Evolutionary conservation across 768 basidiomycete species (phyloP).

Genomic region (Leccinum olivaceopallidum): DNA sequence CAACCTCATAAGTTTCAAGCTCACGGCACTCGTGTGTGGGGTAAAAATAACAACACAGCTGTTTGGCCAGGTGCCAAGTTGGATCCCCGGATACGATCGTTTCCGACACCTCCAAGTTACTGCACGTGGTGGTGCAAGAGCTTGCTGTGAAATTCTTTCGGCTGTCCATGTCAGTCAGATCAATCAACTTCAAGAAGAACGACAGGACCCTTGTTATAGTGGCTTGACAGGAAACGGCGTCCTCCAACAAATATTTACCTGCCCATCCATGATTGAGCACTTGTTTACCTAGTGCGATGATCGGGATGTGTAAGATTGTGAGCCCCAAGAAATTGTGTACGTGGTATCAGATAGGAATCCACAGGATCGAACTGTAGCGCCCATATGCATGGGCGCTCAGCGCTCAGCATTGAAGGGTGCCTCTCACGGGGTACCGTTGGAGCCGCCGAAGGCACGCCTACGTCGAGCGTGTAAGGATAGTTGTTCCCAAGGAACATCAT

Average conservation of each 20-base stretch:
- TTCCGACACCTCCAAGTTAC: not conserved
- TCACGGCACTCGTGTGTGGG: not conserved
- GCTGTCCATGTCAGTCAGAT: slow-evolving; percentile 3
- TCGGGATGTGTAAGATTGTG: not conserved
- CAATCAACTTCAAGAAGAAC: not conserved
- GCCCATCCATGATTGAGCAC: slow-evolving; percentile 1
- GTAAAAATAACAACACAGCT: not conserved
- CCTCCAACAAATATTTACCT: slow-evolving; percentile 2
- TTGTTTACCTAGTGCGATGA: slow-evolving; percentile 2
- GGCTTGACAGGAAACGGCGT: slow-evolving; percentile 5
- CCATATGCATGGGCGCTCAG: not conserved
- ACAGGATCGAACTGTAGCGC: not conserved
- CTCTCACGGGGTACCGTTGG: not conserved
- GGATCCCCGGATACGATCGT: not conserved
- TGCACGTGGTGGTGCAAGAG: not conserved
- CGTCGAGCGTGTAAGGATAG: not conserved
- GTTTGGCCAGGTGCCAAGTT: not conserved
- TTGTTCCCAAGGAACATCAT: slow-evolving; percentile 9
- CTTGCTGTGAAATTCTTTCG: slow-evolving; percentile 6
- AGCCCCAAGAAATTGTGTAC: not conserved
- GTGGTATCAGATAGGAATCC: not conserved
- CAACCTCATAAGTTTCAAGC: not conserved
- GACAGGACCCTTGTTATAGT: slow-evolving; percentile 13
- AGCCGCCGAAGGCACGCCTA: not conserved
- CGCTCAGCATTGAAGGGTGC: not conserved